Percentiles rank a stretch among this genome's conserved stretches.
Evolutionary conservation across 116 monocot genomes (phyloP).

Genomic region (Iris pallida): DNA sequence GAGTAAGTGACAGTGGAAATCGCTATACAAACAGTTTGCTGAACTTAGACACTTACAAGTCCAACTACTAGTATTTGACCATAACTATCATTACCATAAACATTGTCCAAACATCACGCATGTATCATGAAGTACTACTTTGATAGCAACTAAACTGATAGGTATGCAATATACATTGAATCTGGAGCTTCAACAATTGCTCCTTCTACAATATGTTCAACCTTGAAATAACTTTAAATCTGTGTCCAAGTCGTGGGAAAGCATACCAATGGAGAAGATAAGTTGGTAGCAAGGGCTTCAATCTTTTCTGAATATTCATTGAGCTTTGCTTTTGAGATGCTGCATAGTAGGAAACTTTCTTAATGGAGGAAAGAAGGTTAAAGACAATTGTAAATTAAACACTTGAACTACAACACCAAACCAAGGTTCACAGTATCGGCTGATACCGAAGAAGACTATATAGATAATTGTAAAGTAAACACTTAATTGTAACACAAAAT

Average conservation of each 20-base stretch:
- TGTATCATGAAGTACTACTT: neutral
- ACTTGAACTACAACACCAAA: too few relatives aligned
- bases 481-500: too few relatives aligned
- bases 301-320: conserved; percentile 91
- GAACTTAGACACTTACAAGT: too few relatives aligned
- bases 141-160: neutral
- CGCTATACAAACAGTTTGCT: too few relatives aligned
- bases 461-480: too few relatives aligned
- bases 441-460: too few relatives aligned
- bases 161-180: neutral
- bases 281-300: conserved; percentile 72
- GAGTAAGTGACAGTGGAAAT: too few relatives aligned
- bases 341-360: conserved; percentile 17
- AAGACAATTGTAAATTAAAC: neutral
- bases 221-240: neutral
- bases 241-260: conserved; percentile 2
- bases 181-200: neutral
- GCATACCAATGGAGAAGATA: conserved; percentile 49
- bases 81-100: neutral
- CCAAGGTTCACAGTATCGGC: too few relatives aligned
- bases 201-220: neutral
- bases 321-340: conserved; percentile 84
- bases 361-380: neutral
- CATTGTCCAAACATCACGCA: neutral
- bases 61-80: neutral